Percentiles rank a stretch among this genome's conserved stretches.
These are phyloP conservation scores for Acacia pycnantha DNA, from an alignment of 331 rosid genomes.

Conservation along the genomic window DNA sequence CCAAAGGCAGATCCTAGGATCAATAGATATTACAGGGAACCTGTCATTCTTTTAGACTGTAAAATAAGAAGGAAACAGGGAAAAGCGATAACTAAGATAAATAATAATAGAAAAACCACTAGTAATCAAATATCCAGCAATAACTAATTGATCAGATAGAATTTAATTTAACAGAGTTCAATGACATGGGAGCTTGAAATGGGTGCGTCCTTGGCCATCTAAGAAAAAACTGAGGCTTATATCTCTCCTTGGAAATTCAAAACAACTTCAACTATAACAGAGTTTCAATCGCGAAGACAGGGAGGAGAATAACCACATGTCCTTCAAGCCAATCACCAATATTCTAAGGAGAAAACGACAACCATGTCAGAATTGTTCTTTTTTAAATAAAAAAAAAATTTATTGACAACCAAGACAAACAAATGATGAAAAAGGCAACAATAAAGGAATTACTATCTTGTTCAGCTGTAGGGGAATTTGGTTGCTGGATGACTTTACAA, in stretches of 20 bases:
- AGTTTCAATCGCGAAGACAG: slow-evolving; percentile 1
- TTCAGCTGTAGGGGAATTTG: too few relatives aligned
- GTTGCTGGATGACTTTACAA: too few relatives aligned
- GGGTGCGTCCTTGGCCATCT: not conserved
- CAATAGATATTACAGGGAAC: not conserved
- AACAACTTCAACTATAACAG: not conserved
- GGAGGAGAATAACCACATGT: not conserved
- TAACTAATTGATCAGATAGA: not conserved
- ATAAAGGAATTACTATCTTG: too few relatives aligned
- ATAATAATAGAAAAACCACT: not conserved
- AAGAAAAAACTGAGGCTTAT: too few relatives aligned
- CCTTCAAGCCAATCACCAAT: not conserved
- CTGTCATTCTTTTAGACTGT: not conserved
- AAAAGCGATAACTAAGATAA: not conserved
- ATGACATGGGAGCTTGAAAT: slow-evolving; percentile 7
- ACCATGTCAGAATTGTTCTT: too few relatives aligned
- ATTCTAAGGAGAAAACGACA: not conserved
- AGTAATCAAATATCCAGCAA: not conserved
- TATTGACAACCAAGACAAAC: too few relatives aligned
- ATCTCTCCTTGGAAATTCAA: too few relatives aligned
- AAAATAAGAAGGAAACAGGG: not conserved
- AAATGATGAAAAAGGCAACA: too few relatives aligned
- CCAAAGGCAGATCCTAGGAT: slow-evolving; percentile 2
- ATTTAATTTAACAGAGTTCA: slow-evolving; percentile 2
- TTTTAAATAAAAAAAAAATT: too few relatives aligned